phyloP scores from a whole-genome alignment of 2,329 filamentous ascomycete genomes.

The Ophiostoma novo-ulmi region DNA sequence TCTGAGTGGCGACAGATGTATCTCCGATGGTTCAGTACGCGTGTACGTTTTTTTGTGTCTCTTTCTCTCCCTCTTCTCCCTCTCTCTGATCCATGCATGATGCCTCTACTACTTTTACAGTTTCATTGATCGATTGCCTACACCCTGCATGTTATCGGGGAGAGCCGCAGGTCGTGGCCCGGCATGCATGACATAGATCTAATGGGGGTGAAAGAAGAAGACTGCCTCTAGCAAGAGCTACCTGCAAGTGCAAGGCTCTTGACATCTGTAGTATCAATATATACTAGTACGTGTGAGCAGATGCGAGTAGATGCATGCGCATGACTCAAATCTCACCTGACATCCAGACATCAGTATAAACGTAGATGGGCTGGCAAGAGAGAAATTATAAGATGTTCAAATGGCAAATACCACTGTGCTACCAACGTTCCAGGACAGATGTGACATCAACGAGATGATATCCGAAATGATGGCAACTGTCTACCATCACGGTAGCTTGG shows the following conservation, averaged over 20 bases:
- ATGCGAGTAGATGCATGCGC: not conserved
- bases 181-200: not conserved
- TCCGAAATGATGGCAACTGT: not conserved
- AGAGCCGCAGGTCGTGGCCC: not conserved
- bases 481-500: not conserved
- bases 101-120: not conserved
- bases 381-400: not conserved
- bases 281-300: not conserved
- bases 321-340: slow-evolving; percentile 3
- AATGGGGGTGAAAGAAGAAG: not conserved
- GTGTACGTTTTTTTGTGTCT: not conserved
- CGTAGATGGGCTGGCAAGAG: not conserved
- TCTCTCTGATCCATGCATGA: not conserved
- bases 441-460: too few species aligned
- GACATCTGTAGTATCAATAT: not conserved
- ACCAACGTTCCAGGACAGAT: too few species aligned
- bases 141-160: not conserved
- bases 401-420: too few species aligned
- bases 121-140: not conserved
- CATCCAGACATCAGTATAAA: not conserved
- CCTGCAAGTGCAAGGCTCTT: not conserved
- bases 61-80: too few species aligned
- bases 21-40: not conserved
- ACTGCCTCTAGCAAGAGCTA: not conserved
- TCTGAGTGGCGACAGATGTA: not conserved